Evolutionary conservation across 2,329 filamentous ascomycete genomes (phyloP).

Genomic region (Elsinoe batatas): DNA sequence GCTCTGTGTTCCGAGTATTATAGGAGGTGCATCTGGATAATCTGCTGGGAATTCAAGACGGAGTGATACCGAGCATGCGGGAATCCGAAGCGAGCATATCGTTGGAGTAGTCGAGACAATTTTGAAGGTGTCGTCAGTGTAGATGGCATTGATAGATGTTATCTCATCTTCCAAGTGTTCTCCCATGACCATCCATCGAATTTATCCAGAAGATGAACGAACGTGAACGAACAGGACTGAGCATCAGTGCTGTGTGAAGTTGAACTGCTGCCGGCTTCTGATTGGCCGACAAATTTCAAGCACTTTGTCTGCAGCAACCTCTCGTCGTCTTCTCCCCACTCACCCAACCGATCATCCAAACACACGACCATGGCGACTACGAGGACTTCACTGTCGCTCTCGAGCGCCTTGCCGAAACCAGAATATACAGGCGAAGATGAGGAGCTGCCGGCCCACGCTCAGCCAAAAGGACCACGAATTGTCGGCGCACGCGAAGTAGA

Average conservation of each 20-base stretch:
- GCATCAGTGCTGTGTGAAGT: neutral
- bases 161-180: constrained; percentile 56
- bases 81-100: constrained; percentile 56
- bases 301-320: neutral
- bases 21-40: constrained; percentile 68
- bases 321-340: neutral
- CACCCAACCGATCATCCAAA: neutral
- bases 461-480: constrained; percentile 72
- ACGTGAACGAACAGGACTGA: neutral
- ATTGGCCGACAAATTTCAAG: neutral
- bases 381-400: constrained; percentile 49
- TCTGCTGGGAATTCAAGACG: constrained; percentile 57
- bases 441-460: constrained; percentile 59
- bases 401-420: constrained; percentile 74
- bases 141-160: constrained; percentile 77
- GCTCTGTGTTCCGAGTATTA: constrained; percentile 67
- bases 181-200: constrained; percentile 10
- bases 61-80: constrained; percentile 46
- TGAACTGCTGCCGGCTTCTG: neutral
- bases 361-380: constrained; percentile 50
- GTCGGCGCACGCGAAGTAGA: constrained; percentile 71
- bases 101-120: constrained; percentile 15
- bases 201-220: neutral
- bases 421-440: constrained; percentile 88
- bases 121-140: constrained; percentile 55